Evolutionary conservation across 2,329 filamentous ascomycete species (phyloP).

Genomic region (Fusarium buharicum): DNA sequence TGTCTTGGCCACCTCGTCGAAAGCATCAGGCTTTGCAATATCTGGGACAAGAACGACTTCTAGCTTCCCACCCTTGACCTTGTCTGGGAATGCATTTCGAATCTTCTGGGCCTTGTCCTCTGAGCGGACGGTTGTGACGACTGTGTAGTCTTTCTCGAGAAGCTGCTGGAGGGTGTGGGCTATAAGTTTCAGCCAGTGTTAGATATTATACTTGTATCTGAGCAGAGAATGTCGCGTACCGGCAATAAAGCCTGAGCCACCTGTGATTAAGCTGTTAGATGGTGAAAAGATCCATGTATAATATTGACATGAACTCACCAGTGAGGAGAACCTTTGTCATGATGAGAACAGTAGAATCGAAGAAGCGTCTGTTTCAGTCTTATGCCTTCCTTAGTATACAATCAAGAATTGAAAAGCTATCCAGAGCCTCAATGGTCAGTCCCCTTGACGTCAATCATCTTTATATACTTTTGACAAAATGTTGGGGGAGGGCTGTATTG

Average conservation of each 20-base stretch:
- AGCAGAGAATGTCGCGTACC: conserved; percentile 36
- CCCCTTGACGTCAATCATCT: conserved; percentile 18
- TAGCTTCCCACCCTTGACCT: conserved; percentile 57
- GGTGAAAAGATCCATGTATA: not conserved
- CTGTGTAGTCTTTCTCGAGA: conserved; percentile 60
- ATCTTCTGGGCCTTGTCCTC: conserved; percentile 65
- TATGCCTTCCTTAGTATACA: too few relatives aligned
- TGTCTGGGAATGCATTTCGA: conserved; percentile 56
- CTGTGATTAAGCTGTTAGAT: conserved; percentile 35
- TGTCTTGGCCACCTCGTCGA: conserved; percentile 69
- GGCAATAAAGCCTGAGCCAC: conserved; percentile 52
- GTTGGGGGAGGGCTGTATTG: conserved; percentile 14
- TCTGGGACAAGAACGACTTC: conserved; percentile 75
- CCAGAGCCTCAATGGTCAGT: not conserved
- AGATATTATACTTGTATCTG: not conserved
- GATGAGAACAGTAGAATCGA: conserved; percentile 6
- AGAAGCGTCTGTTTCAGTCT: not conserved
- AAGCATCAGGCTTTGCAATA: conserved; percentile 77
- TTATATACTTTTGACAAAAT: conserved; percentile 6
- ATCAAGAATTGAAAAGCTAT: not conserved
- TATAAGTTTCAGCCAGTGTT: conserved; percentile 37
- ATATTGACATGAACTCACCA: conserved; percentile 30
- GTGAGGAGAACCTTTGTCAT: conserved; percentile 50
- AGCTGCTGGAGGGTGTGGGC: conserved; percentile 67
- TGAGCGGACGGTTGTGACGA: conserved; percentile 66